A percentile compares a stretch with the other conserved stretches of the same genome.
Evolutionary conservation across 176 grass and related monocot species (phyloP).

Genomic region (Triticum timopheevii): DNA sequence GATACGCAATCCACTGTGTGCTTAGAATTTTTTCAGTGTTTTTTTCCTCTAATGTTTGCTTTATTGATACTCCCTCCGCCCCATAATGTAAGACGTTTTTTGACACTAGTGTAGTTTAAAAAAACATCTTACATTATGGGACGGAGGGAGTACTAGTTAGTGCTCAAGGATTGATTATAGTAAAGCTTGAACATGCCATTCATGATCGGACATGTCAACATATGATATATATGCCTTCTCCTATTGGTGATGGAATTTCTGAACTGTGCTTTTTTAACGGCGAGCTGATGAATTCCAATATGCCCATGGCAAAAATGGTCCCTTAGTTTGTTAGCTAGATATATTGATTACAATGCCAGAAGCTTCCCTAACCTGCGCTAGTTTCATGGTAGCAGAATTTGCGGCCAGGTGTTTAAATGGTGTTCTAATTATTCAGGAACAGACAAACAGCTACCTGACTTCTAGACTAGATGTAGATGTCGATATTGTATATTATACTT

Average conservation of each 20-base stretch:
- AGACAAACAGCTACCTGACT: background rate
- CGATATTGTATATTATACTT: background rate
- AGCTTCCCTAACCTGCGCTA: background rate
- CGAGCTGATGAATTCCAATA: background rate
- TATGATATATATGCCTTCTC: background rate
- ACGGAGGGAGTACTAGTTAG: background rate
- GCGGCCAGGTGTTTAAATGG: background rate
- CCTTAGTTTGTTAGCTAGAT: background rate
- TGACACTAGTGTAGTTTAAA: too few species aligned
- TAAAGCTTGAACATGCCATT: background rate
- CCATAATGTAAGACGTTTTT: too few species aligned
- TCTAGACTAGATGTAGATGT: background rate
- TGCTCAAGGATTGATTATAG: background rate
- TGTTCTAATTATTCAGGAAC: background rate
- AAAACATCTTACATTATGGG: too few species aligned
- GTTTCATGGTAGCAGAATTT: background rate
- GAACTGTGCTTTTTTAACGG: background rate
- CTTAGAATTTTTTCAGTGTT: background rate
- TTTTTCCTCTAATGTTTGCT: background rate
- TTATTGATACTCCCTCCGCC: background rate
- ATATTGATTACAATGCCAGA: background rate
- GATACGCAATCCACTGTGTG: background rate
- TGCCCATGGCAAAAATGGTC: background rate
- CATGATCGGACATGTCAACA: background rate
- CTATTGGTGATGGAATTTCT: background rate